These are phyloP conservation scores for Arctostaphylos glauca DNA, from an alignment of 148 eudicot genomes.

Conservation along the genomic window DNA sequence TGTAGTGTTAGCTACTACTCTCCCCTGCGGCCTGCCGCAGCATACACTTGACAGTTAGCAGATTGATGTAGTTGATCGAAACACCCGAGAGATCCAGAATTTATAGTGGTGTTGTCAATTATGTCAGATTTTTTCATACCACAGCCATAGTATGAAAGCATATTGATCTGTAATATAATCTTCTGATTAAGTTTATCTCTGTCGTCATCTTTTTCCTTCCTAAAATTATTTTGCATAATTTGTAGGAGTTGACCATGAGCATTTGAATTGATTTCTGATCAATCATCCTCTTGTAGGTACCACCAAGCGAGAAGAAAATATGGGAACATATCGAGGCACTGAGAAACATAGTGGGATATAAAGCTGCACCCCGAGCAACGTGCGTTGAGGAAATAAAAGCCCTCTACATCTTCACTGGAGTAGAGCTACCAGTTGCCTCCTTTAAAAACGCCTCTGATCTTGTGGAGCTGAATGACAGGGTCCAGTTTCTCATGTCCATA, in stretches of 20 bases:
- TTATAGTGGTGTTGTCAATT: not conserved
- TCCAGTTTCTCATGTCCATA: slow-evolving; percentile 65
- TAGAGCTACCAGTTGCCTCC: slow-evolving; percentile 52
- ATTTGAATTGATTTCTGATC: not conserved
- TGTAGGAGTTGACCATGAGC: not conserved
- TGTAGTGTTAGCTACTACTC: not conserved
- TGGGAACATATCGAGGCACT: slow-evolving; percentile 62
- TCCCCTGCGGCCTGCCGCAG: not conserved
- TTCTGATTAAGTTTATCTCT: not conserved
- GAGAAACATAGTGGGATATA: slow-evolving; percentile 64
- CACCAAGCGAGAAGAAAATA: slow-evolving; percentile 35
- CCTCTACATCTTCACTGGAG: slow-evolving; percentile 71
- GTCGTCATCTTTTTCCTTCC: not conserved
- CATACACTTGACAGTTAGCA: not conserved
- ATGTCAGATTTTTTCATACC: not conserved
- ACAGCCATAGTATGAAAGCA: not conserved
- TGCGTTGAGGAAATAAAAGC: slow-evolving; percentile 64
- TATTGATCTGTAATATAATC: not conserved
- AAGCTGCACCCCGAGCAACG: slow-evolving; percentile 29
- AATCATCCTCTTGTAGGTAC: slow-evolving; percentile 28
- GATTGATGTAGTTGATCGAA: not conserved
- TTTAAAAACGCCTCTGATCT: slow-evolving; percentile 32
- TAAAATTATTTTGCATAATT: not conserved
- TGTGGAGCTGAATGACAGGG: slow-evolving; percentile 42
- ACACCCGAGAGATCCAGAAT: not conserved